These are phyloP conservation scores for Phyllachora maydis DNA, from an alignment of 2,329 filamentous ascomycete species.

Conservation along the genomic window DNA sequence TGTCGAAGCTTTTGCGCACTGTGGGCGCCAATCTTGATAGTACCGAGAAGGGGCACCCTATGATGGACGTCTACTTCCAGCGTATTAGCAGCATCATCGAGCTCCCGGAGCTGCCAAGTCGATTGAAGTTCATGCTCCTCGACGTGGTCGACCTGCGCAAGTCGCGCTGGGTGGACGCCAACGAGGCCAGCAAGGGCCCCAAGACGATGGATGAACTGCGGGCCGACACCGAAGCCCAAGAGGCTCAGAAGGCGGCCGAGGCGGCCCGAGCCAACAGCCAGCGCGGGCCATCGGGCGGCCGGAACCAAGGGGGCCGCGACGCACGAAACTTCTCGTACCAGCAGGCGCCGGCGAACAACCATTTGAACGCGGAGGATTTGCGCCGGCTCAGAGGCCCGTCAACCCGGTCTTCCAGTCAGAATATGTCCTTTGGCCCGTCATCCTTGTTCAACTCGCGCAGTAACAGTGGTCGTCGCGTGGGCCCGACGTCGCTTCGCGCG, in stretches of 20 bases:
- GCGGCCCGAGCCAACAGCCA: conserved; percentile 31
- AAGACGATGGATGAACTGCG: conserved; percentile 92
- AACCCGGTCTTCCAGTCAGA: conserved; percentile 38
- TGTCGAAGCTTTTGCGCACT: conserved; percentile 79
- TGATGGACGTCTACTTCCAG: conserved; percentile 89
- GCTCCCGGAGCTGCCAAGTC: conserved; percentile 61
- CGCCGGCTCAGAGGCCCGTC: conserved; percentile 53
- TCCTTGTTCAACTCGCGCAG: conserved; percentile 79
- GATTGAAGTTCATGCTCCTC: conserved; percentile 92
- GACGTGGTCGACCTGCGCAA: conserved; percentile 74
- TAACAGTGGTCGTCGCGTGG: conserved; percentile 70
- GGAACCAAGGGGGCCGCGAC: conserved; percentile 51
- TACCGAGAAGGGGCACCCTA: conserved; percentile 60
- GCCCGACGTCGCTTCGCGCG: conserved; percentile 49
- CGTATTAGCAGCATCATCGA: conserved; percentile 72
- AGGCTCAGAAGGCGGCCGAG: conserved; percentile 67
- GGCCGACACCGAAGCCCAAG: conserved; percentile 57
- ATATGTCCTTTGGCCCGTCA: conserved; percentile 55
- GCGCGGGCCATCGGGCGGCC: conserved; percentile 47
- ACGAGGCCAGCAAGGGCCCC: conserved; percentile 81
- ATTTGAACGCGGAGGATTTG: conserved; percentile 79
- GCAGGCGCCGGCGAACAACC: conserved; percentile 62
- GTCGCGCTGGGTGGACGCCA: conserved; percentile 62
- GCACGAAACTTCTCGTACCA: conserved; percentile 69
- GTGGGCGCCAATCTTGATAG: conserved; percentile 75